Base-by-base conservation (phyloP, 148 eudicot species). In the Vaccinium vitisidaea region DNA sequence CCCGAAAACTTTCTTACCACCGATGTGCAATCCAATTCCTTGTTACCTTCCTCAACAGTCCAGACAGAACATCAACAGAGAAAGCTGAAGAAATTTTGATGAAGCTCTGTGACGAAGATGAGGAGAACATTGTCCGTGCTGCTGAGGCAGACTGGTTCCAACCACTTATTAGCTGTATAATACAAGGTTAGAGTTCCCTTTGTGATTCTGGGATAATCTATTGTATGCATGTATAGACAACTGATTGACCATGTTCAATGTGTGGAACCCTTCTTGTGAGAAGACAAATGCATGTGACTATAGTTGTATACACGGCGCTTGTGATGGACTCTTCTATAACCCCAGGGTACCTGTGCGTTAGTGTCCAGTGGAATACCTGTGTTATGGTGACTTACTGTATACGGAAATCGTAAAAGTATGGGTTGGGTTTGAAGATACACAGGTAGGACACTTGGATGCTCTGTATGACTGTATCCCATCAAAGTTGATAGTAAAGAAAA, bases 91-190 rank as follows among this genome's bases (percentile, higher is more conserved):
- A 87, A 73, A 89, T 89, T 53, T 78, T 89, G 81, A 67, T 67
- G 85, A 87, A 80, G 80, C 88, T 89, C 79, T 86, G 89, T 79
- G 91, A 87, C 52, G 88, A 67, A 54, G 91, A 89, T 79, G 89
- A 87, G 67, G 85, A 85, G 69, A 86, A 86, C 65, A 69, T 89
- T 82, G 53, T 89, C 52, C 82, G 50, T 56, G 87, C 87, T 36
- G 91, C 91, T 39, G 83, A 84, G 85, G 88, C 75, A 52, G 85
- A 84, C 52, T 87, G 91, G 91, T 89, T 85, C 81, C 77, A 84
- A 84, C 91, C 91, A 55, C 87, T 89, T 30, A 61, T 81, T 75
- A 83, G 81, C 79, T 79, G 80, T 58, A 65, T 86, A 61, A 50
- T 85, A 73, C 86, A 86, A 85, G 91, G 91, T 89, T 49, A 81